Evolutionary conservation across 495 filamentous ascomycete genomes (phyloP).

Genomic region (Pseudevernia furfuracea): DNA sequence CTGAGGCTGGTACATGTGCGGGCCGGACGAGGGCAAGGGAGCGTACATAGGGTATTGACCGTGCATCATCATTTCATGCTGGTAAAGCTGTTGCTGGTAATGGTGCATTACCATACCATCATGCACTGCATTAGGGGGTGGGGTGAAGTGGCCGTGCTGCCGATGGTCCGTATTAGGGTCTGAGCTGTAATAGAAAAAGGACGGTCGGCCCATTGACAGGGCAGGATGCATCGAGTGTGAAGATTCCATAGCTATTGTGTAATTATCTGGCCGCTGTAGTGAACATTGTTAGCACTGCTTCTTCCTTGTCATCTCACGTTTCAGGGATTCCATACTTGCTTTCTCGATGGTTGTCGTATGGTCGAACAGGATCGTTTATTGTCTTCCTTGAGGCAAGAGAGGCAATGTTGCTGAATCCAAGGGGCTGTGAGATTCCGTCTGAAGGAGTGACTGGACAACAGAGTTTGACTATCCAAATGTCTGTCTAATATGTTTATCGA

Average conservation of each 20-base stretch:
- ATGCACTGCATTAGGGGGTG: constrained; percentile 51
- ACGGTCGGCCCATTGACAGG: constrained; percentile 61
- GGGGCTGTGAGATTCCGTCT: constrained; percentile 10
- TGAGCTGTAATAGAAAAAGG: constrained; percentile 88
- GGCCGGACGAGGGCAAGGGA: constrained; percentile 56
- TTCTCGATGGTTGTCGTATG: not conserved
- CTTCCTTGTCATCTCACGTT: not conserved
- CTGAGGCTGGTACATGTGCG: constrained; percentile 50
- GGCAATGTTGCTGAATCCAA: constrained; percentile 11
- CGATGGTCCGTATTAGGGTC: constrained; percentile 66
- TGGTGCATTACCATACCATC: constrained; percentile 45
- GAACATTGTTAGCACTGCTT: not conserved
- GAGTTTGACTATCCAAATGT: constrained; percentile 26
- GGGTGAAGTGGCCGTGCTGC: constrained; percentile 76
- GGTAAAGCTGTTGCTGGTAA: constrained; percentile 35
- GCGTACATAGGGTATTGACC: constrained; percentile 52
- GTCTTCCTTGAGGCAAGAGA: not conserved
- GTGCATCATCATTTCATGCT: constrained; percentile 32
- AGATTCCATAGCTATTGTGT: constrained; percentile 44
- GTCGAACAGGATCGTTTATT: constrained; percentile 5
- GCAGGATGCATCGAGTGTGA: constrained; percentile 44
- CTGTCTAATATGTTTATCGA: constrained; percentile 33
- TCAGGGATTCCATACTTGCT: constrained; percentile 9
- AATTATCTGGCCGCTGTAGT: constrained; percentile 11
- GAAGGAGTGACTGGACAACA: constrained; percentile 37